A percentile compares a stretch with the other conserved stretches of the same genome.
phyloP scores from a whole-genome alignment of 2,329 filamentous ascomycete species.

The Dissoconium aciculare region DNA sequence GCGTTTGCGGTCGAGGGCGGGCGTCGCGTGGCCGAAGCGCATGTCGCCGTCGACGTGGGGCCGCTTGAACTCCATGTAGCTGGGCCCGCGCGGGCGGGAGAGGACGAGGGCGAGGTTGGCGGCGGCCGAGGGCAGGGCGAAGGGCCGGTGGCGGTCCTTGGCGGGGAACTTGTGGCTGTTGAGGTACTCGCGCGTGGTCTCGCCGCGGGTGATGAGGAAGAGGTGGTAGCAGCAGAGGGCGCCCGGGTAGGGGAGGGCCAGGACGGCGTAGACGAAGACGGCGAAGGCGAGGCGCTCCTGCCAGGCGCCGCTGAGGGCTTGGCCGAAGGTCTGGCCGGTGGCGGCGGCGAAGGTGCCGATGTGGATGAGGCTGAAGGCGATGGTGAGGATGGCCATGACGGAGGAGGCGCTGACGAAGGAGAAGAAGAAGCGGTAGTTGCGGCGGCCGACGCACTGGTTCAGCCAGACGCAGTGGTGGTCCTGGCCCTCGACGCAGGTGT shows the following conservation, averaged over 20 bases:
- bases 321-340: conserved; percentile 50
- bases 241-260: conserved; percentile 65
- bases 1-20: conserved; percentile 10
- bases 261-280: conserved; percentile 67
- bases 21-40: conserved; percentile 45
- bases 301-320: conserved; percentile 35
- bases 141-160: conserved; percentile 80
- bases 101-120: conserved; percentile 74
- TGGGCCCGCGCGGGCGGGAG: conserved; percentile 68
- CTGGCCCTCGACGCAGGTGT: conserved; percentile 93
- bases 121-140: conserved; percentile 57
- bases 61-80: conserved; percentile 76
- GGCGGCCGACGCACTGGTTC: conserved; percentile 92
- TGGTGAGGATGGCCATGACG: conserved; percentile 58
- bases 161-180: conserved; percentile 92
- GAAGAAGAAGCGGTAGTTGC: conserved; percentile 98
- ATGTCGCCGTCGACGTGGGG: conserved; percentile 69
- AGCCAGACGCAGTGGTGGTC: conserved; percentile 99
- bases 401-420: conserved; percentile 72
- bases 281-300: conserved; percentile 43
- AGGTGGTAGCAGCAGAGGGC: conserved; percentile 79
- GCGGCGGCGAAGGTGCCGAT: conserved; percentile 55
- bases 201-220: conserved; percentile 76
- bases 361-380: conserved; percentile 67
- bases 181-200: conserved; percentile 91